These are phyloP conservation scores for Dryadomyces sulphureus DNA, from an alignment of 2,329 filamentous ascomycete species.

Conservation along the genomic window DNA sequence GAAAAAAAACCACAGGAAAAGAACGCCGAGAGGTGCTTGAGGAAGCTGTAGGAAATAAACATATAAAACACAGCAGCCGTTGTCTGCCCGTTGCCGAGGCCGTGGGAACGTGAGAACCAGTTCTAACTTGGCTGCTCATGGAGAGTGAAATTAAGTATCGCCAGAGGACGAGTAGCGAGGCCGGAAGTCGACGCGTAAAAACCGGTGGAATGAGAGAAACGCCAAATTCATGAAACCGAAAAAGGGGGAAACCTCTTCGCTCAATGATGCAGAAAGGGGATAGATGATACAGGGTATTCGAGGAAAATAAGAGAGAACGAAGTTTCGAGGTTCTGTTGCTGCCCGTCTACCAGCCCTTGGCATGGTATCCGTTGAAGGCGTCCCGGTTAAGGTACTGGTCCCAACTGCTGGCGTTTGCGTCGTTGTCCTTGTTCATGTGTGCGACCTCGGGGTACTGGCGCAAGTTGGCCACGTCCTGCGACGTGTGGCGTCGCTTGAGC, in stretches of 20 bases:
- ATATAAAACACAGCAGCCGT: neutral
- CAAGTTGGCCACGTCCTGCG: slow-evolving; percentile 79
- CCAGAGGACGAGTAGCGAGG: neutral
- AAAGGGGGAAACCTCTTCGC: neutral
- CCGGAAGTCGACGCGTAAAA: neutral
- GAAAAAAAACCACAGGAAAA: neutral
- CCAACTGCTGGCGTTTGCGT: slow-evolving; percentile 56
- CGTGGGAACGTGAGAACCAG: neutral
- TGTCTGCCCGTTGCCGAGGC: neutral
- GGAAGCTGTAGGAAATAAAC: neutral
- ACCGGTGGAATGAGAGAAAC: no score
- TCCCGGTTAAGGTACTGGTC: slow-evolving; percentile 79
- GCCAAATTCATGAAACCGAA: neutral
- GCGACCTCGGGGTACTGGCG: slow-evolving; percentile 61
- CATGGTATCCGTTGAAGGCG: slow-evolving; percentile 65
- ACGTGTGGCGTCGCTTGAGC: slow-evolving; percentile 78
- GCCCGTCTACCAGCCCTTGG: slow-evolving; percentile 61
- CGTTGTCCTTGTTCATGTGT: slow-evolving; percentile 44
- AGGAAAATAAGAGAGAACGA: neutral
- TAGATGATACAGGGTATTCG: slow-evolving; percentile 1
- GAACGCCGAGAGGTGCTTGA: neutral
- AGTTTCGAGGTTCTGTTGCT: neutral
- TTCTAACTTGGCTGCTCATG: neutral
- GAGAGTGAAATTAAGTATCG: neutral
- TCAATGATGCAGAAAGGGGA: neutral